Evolutionary conservation across 106 monocot genomes (phyloP).

Genomic region (Allium sativum): DNA sequence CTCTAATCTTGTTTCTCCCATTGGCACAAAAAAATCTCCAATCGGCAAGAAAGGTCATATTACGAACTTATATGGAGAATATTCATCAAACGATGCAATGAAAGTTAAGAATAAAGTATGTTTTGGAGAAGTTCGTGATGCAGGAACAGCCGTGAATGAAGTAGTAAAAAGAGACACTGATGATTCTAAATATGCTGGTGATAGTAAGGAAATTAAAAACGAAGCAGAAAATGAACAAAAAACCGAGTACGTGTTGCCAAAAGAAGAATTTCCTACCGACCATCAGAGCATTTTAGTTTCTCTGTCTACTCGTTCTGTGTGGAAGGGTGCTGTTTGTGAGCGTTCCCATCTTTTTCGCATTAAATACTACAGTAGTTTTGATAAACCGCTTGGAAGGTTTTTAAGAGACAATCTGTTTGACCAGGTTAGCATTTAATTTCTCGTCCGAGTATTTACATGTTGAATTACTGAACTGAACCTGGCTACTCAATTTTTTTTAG

Average conservation of each 20-base stretch:
- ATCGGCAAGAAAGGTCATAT: conserved; percentile 1
- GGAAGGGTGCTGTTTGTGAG: conserved; percentile 77
- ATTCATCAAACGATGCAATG: not conserved
- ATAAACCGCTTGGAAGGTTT: conserved; percentile 62
- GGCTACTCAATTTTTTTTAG: no score
- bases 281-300: conserved; percentile 71
- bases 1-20: conserved; percentile 9
- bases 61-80: not conserved
- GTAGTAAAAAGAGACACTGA: conserved; percentile 2
- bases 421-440: conserved; percentile 21
- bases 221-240: conserved; percentile 2
- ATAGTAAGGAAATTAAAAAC: not conserved
- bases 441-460: not conserved
- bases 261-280: conserved; percentile 58
- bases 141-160: conserved; percentile 5
- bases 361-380: conserved; percentile 69
- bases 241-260: conserved; percentile 15
- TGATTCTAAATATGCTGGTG: not conserved
- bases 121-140: conserved; percentile 17
- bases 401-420: conserved; percentile 63
- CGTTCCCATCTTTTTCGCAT: conserved; percentile 65
- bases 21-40: conserved; percentile 12
- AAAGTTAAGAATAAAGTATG: conserved; percentile 21
- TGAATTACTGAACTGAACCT: no score
- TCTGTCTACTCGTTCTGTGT: conserved; percentile 54